Conservation (phyloP, 2,329 filamentous ascomycete genomes). For the Pestalotiopsis sp. region DNA sequence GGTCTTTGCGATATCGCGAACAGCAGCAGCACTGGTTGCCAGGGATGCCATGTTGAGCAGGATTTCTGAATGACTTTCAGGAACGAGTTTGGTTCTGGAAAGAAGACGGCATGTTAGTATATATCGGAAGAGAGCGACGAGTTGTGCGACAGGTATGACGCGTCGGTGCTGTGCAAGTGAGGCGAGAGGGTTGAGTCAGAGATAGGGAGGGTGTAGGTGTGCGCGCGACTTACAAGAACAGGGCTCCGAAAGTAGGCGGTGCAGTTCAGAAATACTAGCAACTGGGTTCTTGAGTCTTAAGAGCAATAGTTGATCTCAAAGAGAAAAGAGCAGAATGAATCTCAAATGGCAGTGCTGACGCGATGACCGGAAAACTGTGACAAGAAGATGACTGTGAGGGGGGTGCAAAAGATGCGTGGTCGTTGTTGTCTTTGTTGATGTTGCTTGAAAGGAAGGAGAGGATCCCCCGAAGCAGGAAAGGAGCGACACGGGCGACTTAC, state of each 20-base stretch:
- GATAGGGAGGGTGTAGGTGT: not conserved
- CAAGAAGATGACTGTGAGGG: constrained; percentile 52
- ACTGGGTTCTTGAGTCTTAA: constrained; percentile 19
- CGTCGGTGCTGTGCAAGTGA: constrained; percentile 5
- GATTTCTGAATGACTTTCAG: constrained; percentile 18
- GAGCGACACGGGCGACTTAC: constrained; percentile 35
- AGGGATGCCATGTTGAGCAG: constrained; percentile 64
- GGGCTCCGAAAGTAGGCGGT: constrained; percentile 36
- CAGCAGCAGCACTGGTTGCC: constrained; percentile 64
- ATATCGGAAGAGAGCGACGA: not conserved
- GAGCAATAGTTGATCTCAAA: constrained; percentile 29
- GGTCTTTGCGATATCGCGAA: constrained; percentile 68
- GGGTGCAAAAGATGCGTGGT: constrained; percentile 47
- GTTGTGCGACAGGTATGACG: constrained; percentile 23
- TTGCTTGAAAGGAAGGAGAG: constrained; percentile 47
- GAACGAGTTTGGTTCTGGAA: constrained; percentile 20
- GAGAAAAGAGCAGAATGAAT: constrained; percentile 30
- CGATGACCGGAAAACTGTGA: constrained; percentile 63
- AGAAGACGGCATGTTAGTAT: not conserved
- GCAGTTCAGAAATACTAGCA: constrained; percentile 20
- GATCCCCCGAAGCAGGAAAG: constrained; percentile 35
- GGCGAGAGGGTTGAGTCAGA: constrained; percentile 15
- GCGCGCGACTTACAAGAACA: constrained; percentile 18
- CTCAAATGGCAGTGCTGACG: constrained; percentile 51
- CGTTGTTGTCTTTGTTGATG: constrained; percentile 47